Evolutionary conservation across 495 filamentous ascomycete genomes (phyloP).

Genomic region (Tuber magnatum): DNA sequence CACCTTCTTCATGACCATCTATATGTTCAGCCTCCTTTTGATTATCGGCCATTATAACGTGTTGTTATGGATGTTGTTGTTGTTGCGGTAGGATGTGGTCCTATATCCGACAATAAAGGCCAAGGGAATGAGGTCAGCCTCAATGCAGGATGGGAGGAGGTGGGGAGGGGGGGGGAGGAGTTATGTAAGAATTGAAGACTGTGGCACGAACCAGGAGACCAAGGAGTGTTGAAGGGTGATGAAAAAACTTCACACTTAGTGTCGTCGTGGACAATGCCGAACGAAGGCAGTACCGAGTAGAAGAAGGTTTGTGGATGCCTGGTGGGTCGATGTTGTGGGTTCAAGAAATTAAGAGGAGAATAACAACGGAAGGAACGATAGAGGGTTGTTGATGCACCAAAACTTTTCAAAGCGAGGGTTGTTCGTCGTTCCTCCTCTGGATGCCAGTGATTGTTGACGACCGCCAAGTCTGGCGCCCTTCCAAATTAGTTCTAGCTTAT

Average conservation of each 20-base stretch:
- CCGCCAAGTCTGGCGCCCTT: conserved; percentile 26
- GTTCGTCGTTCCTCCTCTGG: not conserved
- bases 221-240: not conserved
- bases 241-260: not conserved
- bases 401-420: not conserved
- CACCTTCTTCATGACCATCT: conserved; percentile 37
- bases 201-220: not conserved
- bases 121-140: conserved; percentile 20
- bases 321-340: not conserved
- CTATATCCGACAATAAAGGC: conserved; percentile 14
- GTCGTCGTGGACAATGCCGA: conserved; percentile 1
- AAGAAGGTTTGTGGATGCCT: not conserved
- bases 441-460: conserved; percentile 16
- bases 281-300: not conserved
- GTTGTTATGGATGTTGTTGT: conserved; percentile 16
- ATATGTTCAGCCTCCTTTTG: conserved; percentile 36
- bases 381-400: conserved; percentile 6
- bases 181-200: conserved; percentile 4
- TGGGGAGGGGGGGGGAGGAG: not conserved
- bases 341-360: not conserved
- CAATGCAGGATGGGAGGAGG: conserved; percentile 6
- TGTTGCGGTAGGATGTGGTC: conserved; percentile 12
- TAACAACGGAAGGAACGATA: not conserved
- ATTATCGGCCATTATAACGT: conserved; percentile 34
- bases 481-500: conserved; percentile 10